Conservation (phyloP, 257 asterid genomes). For the Solanum bulbocastanum region DNA sequence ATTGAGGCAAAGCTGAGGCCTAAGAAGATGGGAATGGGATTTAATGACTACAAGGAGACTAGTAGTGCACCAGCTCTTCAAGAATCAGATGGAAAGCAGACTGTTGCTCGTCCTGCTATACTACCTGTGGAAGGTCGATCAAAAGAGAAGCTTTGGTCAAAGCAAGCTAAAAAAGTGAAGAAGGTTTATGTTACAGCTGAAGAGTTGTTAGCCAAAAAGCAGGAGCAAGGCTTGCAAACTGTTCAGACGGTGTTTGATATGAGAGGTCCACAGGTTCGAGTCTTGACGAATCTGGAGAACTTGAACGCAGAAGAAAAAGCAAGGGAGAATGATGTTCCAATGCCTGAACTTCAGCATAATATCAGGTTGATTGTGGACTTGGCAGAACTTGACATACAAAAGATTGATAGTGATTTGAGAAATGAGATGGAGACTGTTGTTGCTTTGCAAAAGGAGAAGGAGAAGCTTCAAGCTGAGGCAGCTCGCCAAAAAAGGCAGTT, state of each 20-base stretch:
- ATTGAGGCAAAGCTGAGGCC: slow-evolving; percentile 76
- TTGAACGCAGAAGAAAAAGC: slow-evolving; percentile 75
- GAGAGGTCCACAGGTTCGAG: slow-evolving; percentile 98
- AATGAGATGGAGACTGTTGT: slow-evolving; percentile 85
- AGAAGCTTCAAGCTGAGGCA: slow-evolving; percentile 55
- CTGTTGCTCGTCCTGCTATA: slow-evolving; percentile 15
- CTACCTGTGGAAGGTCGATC: slow-evolving; percentile 29
- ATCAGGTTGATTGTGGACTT: slow-evolving; percentile 59
- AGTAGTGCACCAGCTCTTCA: slow-evolving; percentile 28
- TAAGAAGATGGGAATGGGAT: slow-evolving; percentile 89
- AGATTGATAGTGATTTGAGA: slow-evolving; percentile 62
- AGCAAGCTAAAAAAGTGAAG: slow-evolving; percentile 54
- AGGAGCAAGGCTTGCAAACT: slow-evolving; percentile 64
- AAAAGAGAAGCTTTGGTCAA: slow-evolving; percentile 69
- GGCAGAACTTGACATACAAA: slow-evolving; percentile 74
- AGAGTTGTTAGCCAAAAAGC: slow-evolving; percentile 64
- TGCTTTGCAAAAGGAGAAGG: slow-evolving; percentile 75
- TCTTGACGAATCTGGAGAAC: slow-evolving; percentile 75
- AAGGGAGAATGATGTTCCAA: slow-evolving; percentile 62
- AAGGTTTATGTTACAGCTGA: slow-evolving; percentile 55
- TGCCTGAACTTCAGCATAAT: slow-evolving; percentile 96
- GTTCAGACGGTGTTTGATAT: slow-evolving; percentile 84
- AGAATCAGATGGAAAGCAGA: slow-evolving; percentile 36
- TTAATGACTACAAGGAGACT: slow-evolving; percentile 65
- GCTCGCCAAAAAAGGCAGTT: slow-evolving; percentile 57